phyloP scores from a whole-genome alignment of 1,139 yeast genomes.

The Protomyces pachydermus region DNA sequence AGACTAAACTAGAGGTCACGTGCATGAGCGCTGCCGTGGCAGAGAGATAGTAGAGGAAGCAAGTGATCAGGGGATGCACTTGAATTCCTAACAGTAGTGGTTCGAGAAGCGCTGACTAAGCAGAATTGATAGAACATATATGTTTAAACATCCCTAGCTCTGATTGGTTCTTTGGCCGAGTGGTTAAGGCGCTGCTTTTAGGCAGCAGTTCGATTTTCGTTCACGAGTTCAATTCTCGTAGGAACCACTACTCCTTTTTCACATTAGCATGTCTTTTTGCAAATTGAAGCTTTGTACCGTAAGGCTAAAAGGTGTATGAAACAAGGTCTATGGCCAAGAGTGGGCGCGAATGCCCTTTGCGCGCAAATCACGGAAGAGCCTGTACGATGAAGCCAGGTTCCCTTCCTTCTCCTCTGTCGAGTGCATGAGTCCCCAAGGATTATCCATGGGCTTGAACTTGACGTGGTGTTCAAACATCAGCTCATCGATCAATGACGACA shows the following conservation, averaged over 20 bases:
- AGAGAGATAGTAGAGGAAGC: too few species aligned
- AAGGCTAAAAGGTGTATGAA: neutral
- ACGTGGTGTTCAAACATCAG: constrained; percentile 23
- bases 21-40: too few species aligned
- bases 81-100: too few species aligned
- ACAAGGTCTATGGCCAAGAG: constrained; percentile 10
- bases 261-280: too few species aligned
- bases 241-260: neutral
- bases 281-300: neutral
- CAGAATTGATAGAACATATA: too few species aligned
- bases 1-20: too few species aligned
- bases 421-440: neutral
- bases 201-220: neutral
- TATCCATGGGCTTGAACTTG: neutral
- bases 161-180: neutral
- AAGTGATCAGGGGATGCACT: too few species aligned
- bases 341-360: constrained; percentile 18
- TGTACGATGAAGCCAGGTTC: constrained; percentile 5
- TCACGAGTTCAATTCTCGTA: neutral
- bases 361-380: constrained; percentile 5
- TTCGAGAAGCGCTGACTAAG: too few species aligned
- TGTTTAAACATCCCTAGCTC: neutral
- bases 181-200: constrained; percentile 23
- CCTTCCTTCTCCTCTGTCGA: neutral
- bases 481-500: constrained; percentile 7